Percentiles rank a stretch among this genome's conserved stretches.
phyloP scores from a whole-genome alignment of 2,329 filamentous ascomycete genomes.

The Penicillium hesseltinei region DNA sequence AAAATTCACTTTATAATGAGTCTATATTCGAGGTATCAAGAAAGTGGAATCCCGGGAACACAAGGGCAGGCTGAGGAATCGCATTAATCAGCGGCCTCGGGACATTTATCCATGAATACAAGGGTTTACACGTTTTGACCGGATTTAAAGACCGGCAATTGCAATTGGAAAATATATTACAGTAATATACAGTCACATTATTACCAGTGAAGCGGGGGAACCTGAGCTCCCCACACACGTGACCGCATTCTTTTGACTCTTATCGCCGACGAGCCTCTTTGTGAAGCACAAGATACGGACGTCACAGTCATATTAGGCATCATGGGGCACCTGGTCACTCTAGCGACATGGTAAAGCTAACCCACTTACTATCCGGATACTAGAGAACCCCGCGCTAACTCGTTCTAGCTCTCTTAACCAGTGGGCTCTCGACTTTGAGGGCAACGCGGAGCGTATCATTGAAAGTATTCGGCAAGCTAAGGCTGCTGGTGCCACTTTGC shows the following conservation, averaged over 20 bases:
- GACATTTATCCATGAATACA: not conserved
- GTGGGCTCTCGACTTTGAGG: conserved; percentile 61
- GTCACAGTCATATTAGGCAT: conserved; percentile 4
- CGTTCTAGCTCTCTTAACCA: conserved; percentile 42
- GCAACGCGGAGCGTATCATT: conserved; percentile 63
- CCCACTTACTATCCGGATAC: not conserved
- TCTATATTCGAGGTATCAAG: not conserved
- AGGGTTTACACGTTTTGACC: conserved; percentile 8
- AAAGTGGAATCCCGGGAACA: not conserved
- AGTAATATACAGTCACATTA: conserved; percentile 7
- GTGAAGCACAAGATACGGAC: not conserved
- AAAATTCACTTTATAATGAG: not conserved
- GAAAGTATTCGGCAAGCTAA: conserved; percentile 63
- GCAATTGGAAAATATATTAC: not conserved
- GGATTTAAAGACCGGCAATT: conserved; percentile 14
- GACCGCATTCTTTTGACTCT: conserved; percentile 11
- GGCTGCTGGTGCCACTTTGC: conserved; percentile 59
- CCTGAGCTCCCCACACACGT: conserved; percentile 22
- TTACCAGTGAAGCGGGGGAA: conserved; percentile 15
- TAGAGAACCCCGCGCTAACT: conserved; percentile 9
- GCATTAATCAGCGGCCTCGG: conserved; percentile 23
- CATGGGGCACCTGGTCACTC: conserved; percentile 43
- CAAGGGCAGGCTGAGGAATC: not conserved
- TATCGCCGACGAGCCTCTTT: conserved; percentile 3
- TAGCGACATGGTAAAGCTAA: conserved; percentile 43